phyloP scores from a whole-genome alignment of 2,329 filamentous ascomycete genomes.

The Juglanconis juglandina region DNA sequence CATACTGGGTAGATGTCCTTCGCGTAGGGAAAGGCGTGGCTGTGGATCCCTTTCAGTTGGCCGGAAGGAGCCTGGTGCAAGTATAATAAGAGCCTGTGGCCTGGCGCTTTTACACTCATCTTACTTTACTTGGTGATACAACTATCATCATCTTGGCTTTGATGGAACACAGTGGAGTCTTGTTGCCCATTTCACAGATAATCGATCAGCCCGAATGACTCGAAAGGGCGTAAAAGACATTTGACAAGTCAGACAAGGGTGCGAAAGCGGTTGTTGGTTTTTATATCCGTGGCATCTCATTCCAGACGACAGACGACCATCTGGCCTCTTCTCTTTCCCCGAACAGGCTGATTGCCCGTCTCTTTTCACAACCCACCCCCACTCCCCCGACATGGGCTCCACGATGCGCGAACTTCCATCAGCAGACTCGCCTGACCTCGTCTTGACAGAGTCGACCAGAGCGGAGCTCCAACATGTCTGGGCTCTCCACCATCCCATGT shows the following conservation, averaged over 20 bases:
- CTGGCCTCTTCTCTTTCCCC: too few species aligned
- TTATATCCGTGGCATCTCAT: neutral
- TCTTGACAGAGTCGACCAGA: too few species aligned
- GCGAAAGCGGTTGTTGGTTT: neutral
- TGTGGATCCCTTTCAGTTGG: neutral
- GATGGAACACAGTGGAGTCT: neutral
- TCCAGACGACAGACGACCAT: constrained; percentile 31
- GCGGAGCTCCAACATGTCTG: too few species aligned
- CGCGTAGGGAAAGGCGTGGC: neutral
- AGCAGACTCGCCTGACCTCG: too few species aligned
- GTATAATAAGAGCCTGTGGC: neutral
- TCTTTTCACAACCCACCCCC: constrained; percentile 61
- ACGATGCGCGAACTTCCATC: too few species aligned
- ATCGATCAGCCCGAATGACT: constrained; percentile 10
- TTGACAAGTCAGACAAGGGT: neutral
- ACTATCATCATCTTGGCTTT: neutral
- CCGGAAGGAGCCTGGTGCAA: neutral
- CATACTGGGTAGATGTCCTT: neutral
- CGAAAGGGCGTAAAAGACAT: neutral
- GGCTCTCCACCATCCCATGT: too few species aligned
- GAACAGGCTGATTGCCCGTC: constrained; percentile 59
- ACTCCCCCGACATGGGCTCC: too few species aligned
- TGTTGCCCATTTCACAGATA: neutral
- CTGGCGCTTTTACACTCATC: too few species aligned
- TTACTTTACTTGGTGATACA: neutral